Base-by-base conservation (phyloP, 2,329 filamentous ascomycete species). In the Chaetomiaceae sp. region DNA sequence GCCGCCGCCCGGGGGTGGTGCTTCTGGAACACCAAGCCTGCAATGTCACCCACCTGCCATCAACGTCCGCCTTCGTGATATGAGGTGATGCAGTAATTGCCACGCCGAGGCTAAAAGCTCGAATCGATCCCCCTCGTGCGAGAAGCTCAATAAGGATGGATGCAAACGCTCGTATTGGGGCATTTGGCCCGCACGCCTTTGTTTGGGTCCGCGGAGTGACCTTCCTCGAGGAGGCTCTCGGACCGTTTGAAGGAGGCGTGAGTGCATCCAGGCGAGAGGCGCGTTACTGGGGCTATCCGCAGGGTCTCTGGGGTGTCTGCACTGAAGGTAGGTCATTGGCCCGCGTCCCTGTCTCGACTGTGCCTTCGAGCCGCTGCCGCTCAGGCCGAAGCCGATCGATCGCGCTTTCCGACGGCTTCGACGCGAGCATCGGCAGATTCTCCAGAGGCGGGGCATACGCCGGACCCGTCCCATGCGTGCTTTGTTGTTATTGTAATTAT, bases 11-110 rank as follows among this genome's bases (percentile, higher is more conserved):
- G 16, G 30, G 27, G 31, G 5, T 25, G 3, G n/a, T 19, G 13
- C 27, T 41, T 38, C 46, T 40, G 43, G 42, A 51, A 49, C 45
- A 40, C 16, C 40, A 27, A 14, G n/a, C 14, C 48, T 51, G 47
- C 33, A 14, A 19, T 54, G 42, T 34, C 27, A 50, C 47, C 45
- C 42, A 42, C 31, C 44, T 35, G 8, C 12, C n/a, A 23, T n/a
- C 17, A 17, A 33, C 14, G 19, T 17, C 5, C 20, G 7, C 27
- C 17, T 35, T 14, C 16, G 10, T 42, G 42, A 27, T 23, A 19
- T 20, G 12, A 9, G 13, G 21, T 12, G 33, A 27, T 27, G 30
- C 41, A 27, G 17, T 14, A n/a, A 43, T 50, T 34, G 31, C 35
- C 27, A 31, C 34, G n/a, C 21, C 46, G 31, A 42, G 42, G 42